Conservation (phyloP, 2,329 filamentous ascomycete species). For the Phyllosticta ampelicida region DNA sequence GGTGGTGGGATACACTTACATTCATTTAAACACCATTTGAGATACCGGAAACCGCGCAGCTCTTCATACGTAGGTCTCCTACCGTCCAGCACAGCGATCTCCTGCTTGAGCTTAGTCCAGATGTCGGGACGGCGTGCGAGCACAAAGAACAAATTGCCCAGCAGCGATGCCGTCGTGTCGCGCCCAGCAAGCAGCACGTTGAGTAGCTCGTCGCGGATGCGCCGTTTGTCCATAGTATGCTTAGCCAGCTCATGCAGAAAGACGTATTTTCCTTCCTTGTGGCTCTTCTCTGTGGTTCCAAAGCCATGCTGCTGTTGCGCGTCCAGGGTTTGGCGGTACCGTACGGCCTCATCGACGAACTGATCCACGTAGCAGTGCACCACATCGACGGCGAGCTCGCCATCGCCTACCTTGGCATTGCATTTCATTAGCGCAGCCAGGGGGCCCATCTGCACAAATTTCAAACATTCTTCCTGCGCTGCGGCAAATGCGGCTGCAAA, state of each 20-base stretch:
- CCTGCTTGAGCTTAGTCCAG: slow-evolving; percentile 28
- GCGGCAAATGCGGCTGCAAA: slow-evolving; percentile 35
- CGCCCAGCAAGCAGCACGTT: slow-evolving; percentile 34
- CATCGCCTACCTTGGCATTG: neutral
- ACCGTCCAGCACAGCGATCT: slow-evolving; percentile 18
- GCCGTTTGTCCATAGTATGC: slow-evolving; percentile 34
- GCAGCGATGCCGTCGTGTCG: slow-evolving; percentile 29
- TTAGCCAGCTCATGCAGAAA: slow-evolving; percentile 38
- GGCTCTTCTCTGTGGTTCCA: neutral
- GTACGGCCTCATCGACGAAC: slow-evolving; percentile 36
- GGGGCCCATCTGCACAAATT: slow-evolving; percentile 26
- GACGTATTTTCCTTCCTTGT: slow-evolving; percentile 29
- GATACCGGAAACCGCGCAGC: slow-evolving; percentile 46
- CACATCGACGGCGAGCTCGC: slow-evolving; percentile 3
- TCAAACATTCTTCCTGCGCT: slow-evolving; percentile 29
- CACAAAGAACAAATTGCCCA: slow-evolving; percentile 31
- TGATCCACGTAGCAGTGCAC: slow-evolving; percentile 33
- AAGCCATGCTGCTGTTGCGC: slow-evolving; percentile 11
- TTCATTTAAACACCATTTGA: slow-evolving; percentile 51
- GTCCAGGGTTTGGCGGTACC: slow-evolving; percentile 14
- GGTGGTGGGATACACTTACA: slow-evolving; percentile 27
- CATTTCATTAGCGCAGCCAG: slow-evolving; percentile 12
- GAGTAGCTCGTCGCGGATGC: slow-evolving; percentile 35
- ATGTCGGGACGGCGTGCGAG: slow-evolving; percentile 30
- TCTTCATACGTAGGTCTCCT: slow-evolving; percentile 44